A percentile compares a stretch with the other conserved stretches of the same genome.
Conservation (phyloP, 2,329 filamentous ascomycete species). For the Dryadomyces quercus-mongolicae region DNA sequence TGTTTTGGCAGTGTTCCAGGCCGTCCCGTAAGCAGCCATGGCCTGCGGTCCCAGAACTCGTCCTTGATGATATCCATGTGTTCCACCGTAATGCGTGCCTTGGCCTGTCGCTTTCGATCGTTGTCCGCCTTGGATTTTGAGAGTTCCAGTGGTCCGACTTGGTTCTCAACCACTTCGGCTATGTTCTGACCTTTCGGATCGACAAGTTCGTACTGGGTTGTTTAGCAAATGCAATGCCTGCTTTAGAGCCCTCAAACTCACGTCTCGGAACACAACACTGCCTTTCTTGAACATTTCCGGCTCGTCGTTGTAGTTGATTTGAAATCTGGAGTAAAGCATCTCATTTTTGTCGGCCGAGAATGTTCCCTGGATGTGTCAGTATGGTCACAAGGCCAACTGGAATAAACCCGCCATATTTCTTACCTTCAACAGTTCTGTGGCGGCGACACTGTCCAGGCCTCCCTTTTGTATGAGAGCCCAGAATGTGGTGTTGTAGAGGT, state of each 20-base stretch:
- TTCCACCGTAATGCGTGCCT: constrained; percentile 69
- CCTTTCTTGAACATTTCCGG: constrained; percentile 87
- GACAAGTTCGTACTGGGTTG: constrained; percentile 53
- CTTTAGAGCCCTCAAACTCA: constrained; percentile 23
- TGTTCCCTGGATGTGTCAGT: constrained; percentile 50
- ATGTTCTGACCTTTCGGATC: constrained; percentile 40
- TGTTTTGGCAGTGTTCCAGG: constrained; percentile 59
- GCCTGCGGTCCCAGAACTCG: constrained; percentile 80
- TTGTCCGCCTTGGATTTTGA: constrained; percentile 78
- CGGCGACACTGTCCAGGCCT: constrained; percentile 47
- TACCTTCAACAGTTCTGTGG: constrained; percentile 69
- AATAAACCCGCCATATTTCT: too few relatives aligned
- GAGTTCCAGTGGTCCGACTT: constrained; percentile 41
- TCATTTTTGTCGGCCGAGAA: constrained; percentile 86
- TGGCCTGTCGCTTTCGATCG: constrained; percentile 66
- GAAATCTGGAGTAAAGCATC: constrained; percentile 78
- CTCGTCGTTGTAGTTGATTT: constrained; percentile 97
- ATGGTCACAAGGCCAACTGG: constrained; percentile 12
- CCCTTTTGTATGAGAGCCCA: constrained; percentile 78
- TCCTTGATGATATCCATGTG: constrained; percentile 93
- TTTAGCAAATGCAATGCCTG: not conserved
- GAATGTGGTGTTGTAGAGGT: constrained; percentile 95
- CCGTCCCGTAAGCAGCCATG: constrained; percentile 70
- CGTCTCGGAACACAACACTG: constrained; percentile 76
- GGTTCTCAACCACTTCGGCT: constrained; percentile 31